Conservation (phyloP, 495 filamentous ascomycete species). For the Lasiosphaeria hispida region DNA sequence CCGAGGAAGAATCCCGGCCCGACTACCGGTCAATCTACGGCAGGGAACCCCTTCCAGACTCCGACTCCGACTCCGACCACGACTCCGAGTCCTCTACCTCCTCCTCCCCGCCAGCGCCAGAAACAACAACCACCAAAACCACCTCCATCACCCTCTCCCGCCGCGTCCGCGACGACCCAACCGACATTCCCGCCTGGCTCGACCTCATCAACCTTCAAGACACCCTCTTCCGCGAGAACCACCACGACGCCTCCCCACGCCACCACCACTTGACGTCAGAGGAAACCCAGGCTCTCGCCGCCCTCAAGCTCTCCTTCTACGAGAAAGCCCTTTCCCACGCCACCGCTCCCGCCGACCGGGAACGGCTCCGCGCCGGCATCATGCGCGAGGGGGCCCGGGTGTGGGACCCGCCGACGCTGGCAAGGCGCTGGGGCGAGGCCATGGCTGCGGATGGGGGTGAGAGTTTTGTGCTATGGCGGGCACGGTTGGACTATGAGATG, state of each 20-base stretch:
- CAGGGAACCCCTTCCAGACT: conserved; percentile 44
- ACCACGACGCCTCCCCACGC: conserved; percentile 45
- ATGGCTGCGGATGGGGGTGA: conserved; percentile 56
- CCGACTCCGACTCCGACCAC: conserved; percentile 55
- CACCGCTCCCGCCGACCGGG: conserved; percentile 36
- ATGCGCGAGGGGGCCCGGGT: conserved; percentile 68
- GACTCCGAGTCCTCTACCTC: conserved; percentile 25
- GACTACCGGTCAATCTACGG: conserved; percentile 72
- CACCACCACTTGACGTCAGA: conserved; percentile 32
- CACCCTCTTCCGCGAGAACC: conserved; percentile 47
- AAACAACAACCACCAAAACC: conserved; percentile 40
- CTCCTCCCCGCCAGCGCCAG: conserved; percentile 36
- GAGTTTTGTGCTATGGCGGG: conserved; percentile 66
- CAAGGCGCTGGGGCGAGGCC: conserved; percentile 62
- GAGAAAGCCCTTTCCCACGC: conserved; percentile 68
- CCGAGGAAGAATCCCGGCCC: conserved; percentile 32
- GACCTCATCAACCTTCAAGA: conserved; percentile 74
- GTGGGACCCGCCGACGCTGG: conserved; percentile 66
- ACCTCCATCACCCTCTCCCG: conserved; percentile 58
- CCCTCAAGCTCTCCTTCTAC: conserved; percentile 78
- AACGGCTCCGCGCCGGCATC: conserved; percentile 61
- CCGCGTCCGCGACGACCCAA: conserved; percentile 58
- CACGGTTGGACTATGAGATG: conserved; percentile 74
- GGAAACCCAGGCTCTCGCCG: conserved; percentile 66
- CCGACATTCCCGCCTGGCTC: conserved; percentile 72